Evolutionary conservation across 805 yeast species (phyloP).

Genomic region (Nakazawaea molendinolei): DNA sequence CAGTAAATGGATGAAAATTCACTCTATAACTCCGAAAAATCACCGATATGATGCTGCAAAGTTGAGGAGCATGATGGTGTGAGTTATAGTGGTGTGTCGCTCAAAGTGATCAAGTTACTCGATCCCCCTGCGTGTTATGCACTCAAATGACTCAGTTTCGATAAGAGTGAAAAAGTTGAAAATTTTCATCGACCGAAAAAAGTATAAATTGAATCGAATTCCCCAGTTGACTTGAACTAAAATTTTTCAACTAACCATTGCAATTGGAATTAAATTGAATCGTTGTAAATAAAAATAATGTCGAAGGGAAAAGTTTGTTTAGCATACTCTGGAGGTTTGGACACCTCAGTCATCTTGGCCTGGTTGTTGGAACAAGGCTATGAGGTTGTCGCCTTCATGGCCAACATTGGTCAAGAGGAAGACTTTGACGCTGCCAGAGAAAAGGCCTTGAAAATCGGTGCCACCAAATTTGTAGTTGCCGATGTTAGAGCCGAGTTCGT

Average conservation of each 20-base stretch:
- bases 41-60: no score
- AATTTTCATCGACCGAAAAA: constrained; percentile 5
- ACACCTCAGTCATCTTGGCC: constrained; percentile 94
- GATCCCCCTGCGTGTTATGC: no score
- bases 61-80: no score
- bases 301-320: constrained; percentile 98
- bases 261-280: background rate
- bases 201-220: constrained; percentile 1
- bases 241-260: constrained; percentile 1
- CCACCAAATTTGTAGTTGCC: constrained; percentile 87
- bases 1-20: no score
- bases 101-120: no score
- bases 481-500: constrained; percentile 96
- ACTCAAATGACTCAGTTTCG: no score
- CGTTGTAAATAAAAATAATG: constrained; percentile 37
- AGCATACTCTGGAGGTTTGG: constrained; percentile 99
- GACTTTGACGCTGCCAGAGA: constrained; percentile 96
- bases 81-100: no score
- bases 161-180: no score
- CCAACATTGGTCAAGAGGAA: constrained; percentile 98
- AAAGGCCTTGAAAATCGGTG: constrained; percentile 96
- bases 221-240: background rate
- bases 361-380: constrained; percentile 98
- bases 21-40: no score
- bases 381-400: constrained; percentile 97